Evolutionary conservation across 2,329 filamentous ascomycete species (phyloP).

Genomic region (Stagonosporopsis cucurbitacearum): DNA sequence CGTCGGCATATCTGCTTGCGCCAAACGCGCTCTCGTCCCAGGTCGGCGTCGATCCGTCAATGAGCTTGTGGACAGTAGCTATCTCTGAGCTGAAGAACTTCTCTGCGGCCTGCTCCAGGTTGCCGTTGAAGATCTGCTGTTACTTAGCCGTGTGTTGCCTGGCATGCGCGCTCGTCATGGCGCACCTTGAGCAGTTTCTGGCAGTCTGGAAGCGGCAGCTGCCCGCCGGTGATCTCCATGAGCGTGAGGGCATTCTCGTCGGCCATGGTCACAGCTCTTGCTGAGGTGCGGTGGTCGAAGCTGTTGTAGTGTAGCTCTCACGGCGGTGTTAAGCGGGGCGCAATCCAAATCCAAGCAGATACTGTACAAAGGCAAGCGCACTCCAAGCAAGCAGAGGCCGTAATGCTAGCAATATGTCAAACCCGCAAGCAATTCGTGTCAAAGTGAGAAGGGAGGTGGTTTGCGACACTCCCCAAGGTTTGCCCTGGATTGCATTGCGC

Average conservation of each 20-base stretch:
- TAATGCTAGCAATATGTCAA: slow-evolving; percentile 2
- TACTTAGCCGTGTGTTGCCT: background rate
- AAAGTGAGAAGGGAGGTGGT: background rate
- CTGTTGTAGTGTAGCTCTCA: background rate
- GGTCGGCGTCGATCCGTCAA: slow-evolving; percentile 29
- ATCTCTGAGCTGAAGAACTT: slow-evolving; percentile 33
- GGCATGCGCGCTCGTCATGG: background rate
- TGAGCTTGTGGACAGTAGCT: slow-evolving; percentile 25
- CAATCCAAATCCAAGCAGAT: too few relatives aligned
- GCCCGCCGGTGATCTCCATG: slow-evolving; percentile 12
- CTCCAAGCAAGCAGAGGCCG: slow-evolving; percentile 4
- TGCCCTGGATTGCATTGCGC: slow-evolving; percentile 17
- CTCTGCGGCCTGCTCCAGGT: slow-evolving; percentile 31
- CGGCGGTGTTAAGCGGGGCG: background rate
- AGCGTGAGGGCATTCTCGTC: slow-evolving; percentile 9
- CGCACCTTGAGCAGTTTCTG: slow-evolving; percentile 17
- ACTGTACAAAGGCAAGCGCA: too few relatives aligned
- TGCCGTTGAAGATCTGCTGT: slow-evolving; percentile 33
- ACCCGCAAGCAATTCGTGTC: background rate
- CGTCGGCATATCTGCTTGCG: slow-evolving; percentile 41
- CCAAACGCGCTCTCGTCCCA: slow-evolving; percentile 44
- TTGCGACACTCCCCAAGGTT: background rate
- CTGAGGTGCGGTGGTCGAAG: background rate
- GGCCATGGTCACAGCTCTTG: slow-evolving; percentile 3
- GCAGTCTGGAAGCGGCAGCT: slow-evolving; percentile 8